These are phyloP conservation scores for Yamadazyma laniorum DNA, from an alignment of 805 yeast species.

Conservation along the genomic window DNA sequence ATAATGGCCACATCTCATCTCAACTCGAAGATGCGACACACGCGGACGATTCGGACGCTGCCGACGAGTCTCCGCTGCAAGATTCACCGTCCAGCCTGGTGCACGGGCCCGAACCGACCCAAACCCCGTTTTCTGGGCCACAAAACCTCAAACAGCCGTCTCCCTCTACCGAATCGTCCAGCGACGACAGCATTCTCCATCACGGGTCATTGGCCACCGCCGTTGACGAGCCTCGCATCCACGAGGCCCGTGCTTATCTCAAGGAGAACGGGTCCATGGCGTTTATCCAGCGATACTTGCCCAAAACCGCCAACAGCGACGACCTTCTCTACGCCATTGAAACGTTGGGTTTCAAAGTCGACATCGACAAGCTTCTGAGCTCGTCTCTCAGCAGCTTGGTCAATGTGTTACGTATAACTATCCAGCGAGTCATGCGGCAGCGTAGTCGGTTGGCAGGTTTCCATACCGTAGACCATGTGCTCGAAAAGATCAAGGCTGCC, in stretches of 20 bases:
- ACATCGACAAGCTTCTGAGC: not conserved
- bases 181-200: not conserved
- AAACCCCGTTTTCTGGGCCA: not conserved
- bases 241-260: constrained; percentile 42
- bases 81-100: not conserved
- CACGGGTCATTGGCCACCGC: not conserved
- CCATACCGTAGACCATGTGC: constrained; percentile 57
- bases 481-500: constrained; percentile 52
- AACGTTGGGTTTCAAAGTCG: constrained; percentile 53
- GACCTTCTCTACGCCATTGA: constrained; percentile 57
- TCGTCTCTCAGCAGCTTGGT: constrained; percentile 30
- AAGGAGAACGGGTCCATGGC: constrained; percentile 57
- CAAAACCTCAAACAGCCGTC: too few relatives aligned
- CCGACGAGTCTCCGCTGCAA: not conserved
- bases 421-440: constrained; percentile 56
- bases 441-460: constrained; percentile 56
- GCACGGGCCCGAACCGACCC: not conserved
- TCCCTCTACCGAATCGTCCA: not conserved
- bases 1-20: too few relatives aligned
- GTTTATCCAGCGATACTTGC: constrained; percentile 62
- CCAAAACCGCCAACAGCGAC: constrained; percentile 55
- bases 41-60: not conserved
- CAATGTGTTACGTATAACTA: constrained; percentile 57
- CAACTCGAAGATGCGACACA: not conserved
- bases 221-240: not conserved